Conservation (phyloP, 495 filamentous ascomycete genomes). For the Aspergillus leporis region DNA sequence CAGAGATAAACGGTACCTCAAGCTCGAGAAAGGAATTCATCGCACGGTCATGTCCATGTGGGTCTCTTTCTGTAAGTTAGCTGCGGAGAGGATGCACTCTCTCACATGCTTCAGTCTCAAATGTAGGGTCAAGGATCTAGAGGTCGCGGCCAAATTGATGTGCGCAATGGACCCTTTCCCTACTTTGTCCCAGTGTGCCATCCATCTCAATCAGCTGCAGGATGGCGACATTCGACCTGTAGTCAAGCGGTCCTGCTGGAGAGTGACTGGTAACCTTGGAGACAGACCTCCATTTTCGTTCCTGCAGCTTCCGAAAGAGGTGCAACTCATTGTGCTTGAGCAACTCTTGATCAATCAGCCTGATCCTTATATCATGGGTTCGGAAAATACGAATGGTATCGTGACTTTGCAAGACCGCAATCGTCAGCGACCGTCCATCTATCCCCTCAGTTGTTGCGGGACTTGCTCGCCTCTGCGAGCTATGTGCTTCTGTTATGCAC, state of each 20-base stretch:
- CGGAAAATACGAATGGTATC: slow-evolving; percentile 10
- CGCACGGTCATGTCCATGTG: slow-evolving; percentile 19
- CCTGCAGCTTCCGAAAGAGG: slow-evolving; percentile 27
- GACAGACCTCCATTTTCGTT: slow-evolving; percentile 21
- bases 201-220: slow-evolving; percentile 18
- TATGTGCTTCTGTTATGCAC: slow-evolving; percentile 26
- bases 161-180: slow-evolving; percentile 21
- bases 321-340: slow-evolving; percentile 29
- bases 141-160: slow-evolving; percentile 20
- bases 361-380: slow-evolving; percentile 16
- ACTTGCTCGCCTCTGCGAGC: slow-evolving; percentile 23
- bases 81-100: slow-evolving; percentile 15
- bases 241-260: slow-evolving; percentile 18
- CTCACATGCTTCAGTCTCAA: slow-evolving; percentile 25
- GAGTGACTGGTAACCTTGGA: slow-evolving; percentile 17
- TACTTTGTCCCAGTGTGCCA: slow-evolving; percentile 20
- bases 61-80: slow-evolving; percentile 22
- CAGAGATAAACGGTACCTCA: slow-evolving; percentile 21
- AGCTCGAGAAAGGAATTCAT: slow-evolving; percentile 9
- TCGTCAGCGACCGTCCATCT: neutral
- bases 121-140: slow-evolving; percentile 22
- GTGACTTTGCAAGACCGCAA: slow-evolving; percentile 20
- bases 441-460: slow-evolving; percentile 22
- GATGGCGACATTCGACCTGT: slow-evolving; percentile 21
- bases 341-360: slow-evolving; percentile 18